phyloP scores from a whole-genome alignment of 257 asterid species.

The Nicotiana knightiana region DNA sequence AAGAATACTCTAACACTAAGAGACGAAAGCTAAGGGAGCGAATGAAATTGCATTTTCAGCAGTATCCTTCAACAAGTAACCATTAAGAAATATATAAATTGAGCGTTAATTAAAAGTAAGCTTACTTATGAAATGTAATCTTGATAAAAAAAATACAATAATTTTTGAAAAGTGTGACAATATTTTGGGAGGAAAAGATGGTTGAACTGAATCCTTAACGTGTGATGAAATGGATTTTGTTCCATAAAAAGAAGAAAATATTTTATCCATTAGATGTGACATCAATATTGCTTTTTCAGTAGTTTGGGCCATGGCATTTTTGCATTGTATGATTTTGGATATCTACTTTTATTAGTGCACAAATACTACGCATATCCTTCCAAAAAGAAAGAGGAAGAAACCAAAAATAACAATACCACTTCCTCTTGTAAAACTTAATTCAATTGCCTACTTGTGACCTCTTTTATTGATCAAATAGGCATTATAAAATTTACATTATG shows the following conservation, averaged over 20 bases:
- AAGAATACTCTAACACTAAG: too few species aligned
- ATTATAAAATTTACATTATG: neutral
- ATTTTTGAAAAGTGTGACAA: too few species aligned
- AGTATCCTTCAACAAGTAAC: too few species aligned
- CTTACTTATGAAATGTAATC: too few species aligned
- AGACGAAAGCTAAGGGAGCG: too few species aligned
- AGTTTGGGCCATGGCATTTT: neutral
- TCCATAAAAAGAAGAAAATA: neutral
- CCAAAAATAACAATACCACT: neutral
- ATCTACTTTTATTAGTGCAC: neutral
- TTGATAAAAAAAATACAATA: too few species aligned
- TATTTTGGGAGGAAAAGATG: neutral
- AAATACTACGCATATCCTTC: neutral
- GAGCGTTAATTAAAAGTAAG: too few species aligned
- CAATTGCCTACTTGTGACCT: neutral
- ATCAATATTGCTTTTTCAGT: neutral
- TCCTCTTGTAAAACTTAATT: neutral
- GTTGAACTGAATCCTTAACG: neutral
- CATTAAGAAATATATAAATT: too few species aligned
- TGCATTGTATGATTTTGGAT: neutral
- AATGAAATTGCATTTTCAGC: too few species aligned
- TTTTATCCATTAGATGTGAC: neutral
- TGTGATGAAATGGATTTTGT: neutral
- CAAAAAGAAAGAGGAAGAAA: neutral
- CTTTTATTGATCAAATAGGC: neutral